Base-by-base conservation (phyloP, 108 stramenopile species). In the Licmophora abbreviata region DNA sequence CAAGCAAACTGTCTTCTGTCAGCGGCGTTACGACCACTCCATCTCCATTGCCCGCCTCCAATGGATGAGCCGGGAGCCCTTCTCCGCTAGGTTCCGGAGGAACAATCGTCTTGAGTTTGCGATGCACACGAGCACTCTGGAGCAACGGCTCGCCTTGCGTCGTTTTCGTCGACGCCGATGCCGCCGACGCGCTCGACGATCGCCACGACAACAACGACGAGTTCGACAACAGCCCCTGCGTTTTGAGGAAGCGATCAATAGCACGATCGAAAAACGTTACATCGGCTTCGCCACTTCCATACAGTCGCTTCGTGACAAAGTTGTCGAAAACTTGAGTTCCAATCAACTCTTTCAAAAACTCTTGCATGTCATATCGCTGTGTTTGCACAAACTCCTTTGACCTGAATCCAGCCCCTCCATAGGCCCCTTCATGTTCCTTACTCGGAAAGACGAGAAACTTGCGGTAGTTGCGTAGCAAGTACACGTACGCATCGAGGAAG, bases 281-380 rank as follows among this genome's bases (percentile, higher is more conserved):
- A 52, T 91, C 89, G 1, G 73, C 69, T 44, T 83, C 83, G 8
- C 81, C 79, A 49, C 77, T 77, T n/a, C 82, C 82, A 45, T 91
- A 86, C 58, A 91, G 52, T 29, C 84, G 60, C 51, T 91, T 86
- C 15, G 82, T 86, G 25, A 91, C 73, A 44, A 91, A 91, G 28
- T 81, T 78, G 34, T 85, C 83, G 55, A 86, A 91, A 80, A 83
- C 81, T 61, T 91, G 89, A 12, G 82, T 82, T 5, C 66, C 70
- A 20, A 83, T 68, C 27, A 91, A 60, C 55, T 82, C 69, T 34
- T 76, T 68, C 45, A 86, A 56, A 53, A 91, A 91, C 1, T 66
- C 74, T 14, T 66, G 64, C 63, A 81, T 79, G 51, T 83, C 80
- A 33, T 40, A 56, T 20, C 80, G 61, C 40, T 85, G 82, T 37